These are phyloP conservation scores for Aspergillus novoparasiticus DNA, from an alignment of 2,329 filamentous ascomycete genomes.

Conservation along the genomic window DNA sequence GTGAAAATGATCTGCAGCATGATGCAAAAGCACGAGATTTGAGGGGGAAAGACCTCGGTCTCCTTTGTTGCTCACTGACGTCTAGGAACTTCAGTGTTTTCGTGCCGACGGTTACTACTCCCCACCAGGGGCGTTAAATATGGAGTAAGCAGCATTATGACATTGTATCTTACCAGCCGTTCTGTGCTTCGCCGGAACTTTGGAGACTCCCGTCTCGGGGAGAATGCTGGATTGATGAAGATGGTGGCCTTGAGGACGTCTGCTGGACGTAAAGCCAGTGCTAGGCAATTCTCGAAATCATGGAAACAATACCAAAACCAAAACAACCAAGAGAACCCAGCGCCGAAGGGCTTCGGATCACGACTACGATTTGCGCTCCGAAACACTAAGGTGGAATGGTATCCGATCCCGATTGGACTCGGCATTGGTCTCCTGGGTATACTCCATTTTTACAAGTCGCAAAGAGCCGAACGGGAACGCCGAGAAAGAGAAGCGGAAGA, in stretches of 20 bases:
- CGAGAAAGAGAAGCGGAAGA: conserved; percentile 50
- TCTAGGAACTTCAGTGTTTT: conserved; percentile 4
- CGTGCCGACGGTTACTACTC: background rate
- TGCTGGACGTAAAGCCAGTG: conserved; percentile 31
- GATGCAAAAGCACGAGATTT: conserved; percentile 11
- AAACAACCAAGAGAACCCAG: conserved; percentile 36
- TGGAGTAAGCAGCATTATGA: conserved; percentile 38
- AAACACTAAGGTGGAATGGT: conserved; percentile 77
- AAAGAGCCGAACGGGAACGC: conserved; percentile 50
- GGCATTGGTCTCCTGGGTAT: conserved; percentile 83
- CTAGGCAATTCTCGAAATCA: conserved; percentile 43
- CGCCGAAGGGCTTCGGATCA: conserved; percentile 53
- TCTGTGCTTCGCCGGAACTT: conserved; percentile 27
- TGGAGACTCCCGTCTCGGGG: conserved; percentile 23
- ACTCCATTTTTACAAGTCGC: conserved; percentile 80
- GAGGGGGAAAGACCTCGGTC: background rate
- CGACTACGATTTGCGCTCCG: conserved; percentile 61
- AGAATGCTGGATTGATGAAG: conserved; percentile 33
- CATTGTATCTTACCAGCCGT: conserved; percentile 34
- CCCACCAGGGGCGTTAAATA: conserved; percentile 23
- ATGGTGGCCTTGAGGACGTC: conserved; percentile 36
- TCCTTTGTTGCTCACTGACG: conserved; percentile 7
- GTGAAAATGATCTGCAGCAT: conserved; percentile 13
- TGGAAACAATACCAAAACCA: conserved; percentile 45
- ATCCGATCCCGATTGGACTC: conserved; percentile 83